Conservation (phyloP, 768 basidiomycete genomes). For the Paxillus ammoniavirescens region DNA sequence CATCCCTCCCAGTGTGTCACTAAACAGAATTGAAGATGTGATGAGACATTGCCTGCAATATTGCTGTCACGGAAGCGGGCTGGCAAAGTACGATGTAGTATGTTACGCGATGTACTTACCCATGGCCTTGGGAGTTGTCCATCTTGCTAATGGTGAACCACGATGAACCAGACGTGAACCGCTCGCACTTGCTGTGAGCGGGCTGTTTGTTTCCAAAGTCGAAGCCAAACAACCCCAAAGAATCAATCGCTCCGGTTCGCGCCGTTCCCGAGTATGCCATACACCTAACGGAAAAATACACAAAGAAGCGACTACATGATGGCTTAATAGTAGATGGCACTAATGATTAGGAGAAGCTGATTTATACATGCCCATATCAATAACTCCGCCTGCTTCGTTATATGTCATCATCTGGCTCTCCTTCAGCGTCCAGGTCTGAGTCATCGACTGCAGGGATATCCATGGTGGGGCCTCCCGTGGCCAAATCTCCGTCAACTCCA, state of each 20-base stretch:
- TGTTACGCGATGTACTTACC: slow-evolving; percentile 26
- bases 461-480: slow-evolving; percentile 9
- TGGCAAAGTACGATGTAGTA: background rate
- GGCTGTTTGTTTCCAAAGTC: slow-evolving; percentile 13
- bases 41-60: slow-evolving; percentile 12
- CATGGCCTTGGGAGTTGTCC: slow-evolving; percentile 34
- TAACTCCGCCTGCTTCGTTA: slow-evolving; percentile 37
- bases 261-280: background rate
- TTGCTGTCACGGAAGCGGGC: background rate
- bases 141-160: slow-evolving; percentile 31
- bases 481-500: background rate
- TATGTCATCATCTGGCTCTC: slow-evolving; percentile 46
- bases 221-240: slow-evolving; percentile 22
- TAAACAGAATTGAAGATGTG: slow-evolving; percentile 28
- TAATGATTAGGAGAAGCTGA: slow-evolving; percentile 21
- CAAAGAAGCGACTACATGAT: background rate
- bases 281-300: slow-evolving; percentile 6
- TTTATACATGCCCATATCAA: slow-evolving; percentile 20
- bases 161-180: slow-evolving; percentile 37
- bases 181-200: slow-evolving; percentile 30
- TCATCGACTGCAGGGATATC: slow-evolving; percentile 26
- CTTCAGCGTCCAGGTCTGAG: slow-evolving; percentile 41
- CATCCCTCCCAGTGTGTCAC: slow-evolving; percentile 49
- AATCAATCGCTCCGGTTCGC: slow-evolving; percentile 22
- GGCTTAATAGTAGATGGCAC: slow-evolving; percentile 12